These are phyloP conservation scores for Colletotrichum acutatum DNA, from an alignment of 2,329 filamentous ascomycete genomes.

Conservation along the genomic window DNA sequence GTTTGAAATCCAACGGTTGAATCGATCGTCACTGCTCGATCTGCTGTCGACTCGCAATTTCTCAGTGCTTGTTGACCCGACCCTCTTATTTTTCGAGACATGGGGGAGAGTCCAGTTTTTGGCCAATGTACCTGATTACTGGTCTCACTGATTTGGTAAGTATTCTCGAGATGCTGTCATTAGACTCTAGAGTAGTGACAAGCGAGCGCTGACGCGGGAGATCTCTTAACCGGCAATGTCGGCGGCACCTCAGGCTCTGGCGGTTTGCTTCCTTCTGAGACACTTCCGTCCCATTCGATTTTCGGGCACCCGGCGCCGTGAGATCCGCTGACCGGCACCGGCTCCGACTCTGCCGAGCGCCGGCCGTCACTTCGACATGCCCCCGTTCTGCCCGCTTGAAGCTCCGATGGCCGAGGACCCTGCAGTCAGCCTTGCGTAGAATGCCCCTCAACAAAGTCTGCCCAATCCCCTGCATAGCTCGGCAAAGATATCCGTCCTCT, in stretches of 20 bases:
- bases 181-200: no score
- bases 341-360: neutral
- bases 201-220: neutral
- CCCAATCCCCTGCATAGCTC: neutral
- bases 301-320: neutral
- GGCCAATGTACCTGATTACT: neutral
- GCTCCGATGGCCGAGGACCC: neutral
- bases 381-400: neutral
- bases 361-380: neutral
- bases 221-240: neutral
- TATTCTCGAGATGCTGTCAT: neutral
- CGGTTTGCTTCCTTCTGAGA: neutral
- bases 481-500: neutral
- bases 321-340: neutral
- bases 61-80: neutral
- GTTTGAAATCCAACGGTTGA: no score
- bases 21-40: no score
- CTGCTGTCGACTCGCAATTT: no score
- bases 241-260: neutral
- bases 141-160: neutral
- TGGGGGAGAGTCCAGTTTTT: neutral
- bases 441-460: neutral
- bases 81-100: neutral
- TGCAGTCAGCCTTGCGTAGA: neutral
- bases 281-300: neutral